These are phyloP conservation scores for Sphagnurus paluster DNA, from an alignment of 1,284 basidiomycete species.

Conservation along the genomic window DNA sequence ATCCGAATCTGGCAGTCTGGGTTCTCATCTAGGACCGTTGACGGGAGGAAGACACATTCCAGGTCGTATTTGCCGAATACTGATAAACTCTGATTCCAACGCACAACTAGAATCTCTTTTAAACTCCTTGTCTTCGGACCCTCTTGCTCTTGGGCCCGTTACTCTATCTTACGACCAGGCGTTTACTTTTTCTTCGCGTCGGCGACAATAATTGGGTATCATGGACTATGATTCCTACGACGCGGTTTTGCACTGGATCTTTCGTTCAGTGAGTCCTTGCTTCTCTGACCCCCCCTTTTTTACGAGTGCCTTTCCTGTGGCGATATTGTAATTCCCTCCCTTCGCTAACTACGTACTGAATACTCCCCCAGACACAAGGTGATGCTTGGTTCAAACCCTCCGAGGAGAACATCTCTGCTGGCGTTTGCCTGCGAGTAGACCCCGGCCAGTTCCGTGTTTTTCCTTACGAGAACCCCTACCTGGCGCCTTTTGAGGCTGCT, in stretches of 20 bases:
- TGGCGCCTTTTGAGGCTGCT: conserved; percentile 71
- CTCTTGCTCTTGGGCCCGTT: conserved; percentile 25
- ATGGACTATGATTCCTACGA: conserved; percentile 79
- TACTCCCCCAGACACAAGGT: conserved; percentile 53
- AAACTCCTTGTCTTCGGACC: conserved; percentile 30
- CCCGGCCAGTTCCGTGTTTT: conserved; percentile 64
- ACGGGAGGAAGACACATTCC: conserved; percentile 22
- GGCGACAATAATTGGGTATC: conserved; percentile 29
- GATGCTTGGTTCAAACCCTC: conserved; percentile 78
- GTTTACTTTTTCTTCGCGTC: conserved; percentile 27
- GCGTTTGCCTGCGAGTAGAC: conserved; percentile 68
- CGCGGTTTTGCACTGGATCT: conserved; percentile 69
- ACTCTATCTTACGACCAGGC: conserved; percentile 32
- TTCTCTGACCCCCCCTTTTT: neutral
- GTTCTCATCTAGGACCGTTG: conserved; percentile 22
- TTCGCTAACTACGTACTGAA: neutral
- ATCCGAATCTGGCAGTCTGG: conserved; percentile 27
- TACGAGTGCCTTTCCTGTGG: neutral
- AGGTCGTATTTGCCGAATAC: conserved; percentile 28
- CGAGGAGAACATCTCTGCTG: conserved; percentile 68
- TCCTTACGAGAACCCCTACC: conserved; percentile 63
- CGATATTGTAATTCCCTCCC: neutral
- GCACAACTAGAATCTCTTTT: conserved; percentile 32
- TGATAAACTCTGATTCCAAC: conserved; percentile 29
- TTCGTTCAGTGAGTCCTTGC: conserved; percentile 37